Conservation (phyloP, 345 rosid genomes). For the Populus deltoides region DNA sequence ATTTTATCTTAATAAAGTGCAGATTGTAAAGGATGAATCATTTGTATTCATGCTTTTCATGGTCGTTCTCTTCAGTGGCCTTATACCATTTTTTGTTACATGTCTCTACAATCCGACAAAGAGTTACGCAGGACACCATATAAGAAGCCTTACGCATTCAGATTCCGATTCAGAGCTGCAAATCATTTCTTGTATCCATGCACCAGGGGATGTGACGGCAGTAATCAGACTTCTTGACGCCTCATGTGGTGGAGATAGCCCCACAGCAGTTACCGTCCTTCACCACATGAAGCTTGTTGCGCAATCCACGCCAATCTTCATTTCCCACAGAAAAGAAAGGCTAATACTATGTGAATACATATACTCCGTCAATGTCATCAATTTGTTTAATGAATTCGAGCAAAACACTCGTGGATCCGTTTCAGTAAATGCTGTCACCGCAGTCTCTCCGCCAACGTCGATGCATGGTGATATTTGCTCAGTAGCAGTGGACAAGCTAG, state of each 20-base stretch:
- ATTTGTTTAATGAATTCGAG: constrained; percentile 25
- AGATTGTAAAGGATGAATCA: not conserved
- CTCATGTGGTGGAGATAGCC: constrained; percentile 2
- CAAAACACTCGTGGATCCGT: not conserved
- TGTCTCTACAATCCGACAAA: constrained; percentile 26
- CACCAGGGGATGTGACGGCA: constrained; percentile 35
- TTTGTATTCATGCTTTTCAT: not conserved
- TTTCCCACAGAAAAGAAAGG: constrained; percentile 24
- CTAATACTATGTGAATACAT: not conserved
- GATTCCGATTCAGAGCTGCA: constrained; percentile 9
- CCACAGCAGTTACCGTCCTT: constrained; percentile 24
- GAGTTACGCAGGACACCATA: constrained; percentile 28
- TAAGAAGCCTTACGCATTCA: constrained; percentile 12
- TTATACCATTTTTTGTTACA: constrained; percentile 15
- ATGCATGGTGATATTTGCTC: constrained; percentile 38
- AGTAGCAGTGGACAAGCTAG: constrained; percentile 23
- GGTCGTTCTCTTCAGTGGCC: not conserved
- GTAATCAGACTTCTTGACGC: constrained; percentile 26
- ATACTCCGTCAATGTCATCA: constrained; percentile 27
- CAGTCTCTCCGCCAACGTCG: constrained; percentile 15
- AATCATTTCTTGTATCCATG: constrained; percentile 41
- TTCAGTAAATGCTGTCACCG: constrained; percentile 21
- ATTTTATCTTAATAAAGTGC: not conserved
- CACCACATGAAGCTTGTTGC: constrained; percentile 28
- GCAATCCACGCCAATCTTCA: constrained; percentile 25